These are phyloP conservation scores for Macrocybe sp. DNA, from an alignment of 1,284 basidiomycete genomes.

Conservation along the genomic window DNA sequence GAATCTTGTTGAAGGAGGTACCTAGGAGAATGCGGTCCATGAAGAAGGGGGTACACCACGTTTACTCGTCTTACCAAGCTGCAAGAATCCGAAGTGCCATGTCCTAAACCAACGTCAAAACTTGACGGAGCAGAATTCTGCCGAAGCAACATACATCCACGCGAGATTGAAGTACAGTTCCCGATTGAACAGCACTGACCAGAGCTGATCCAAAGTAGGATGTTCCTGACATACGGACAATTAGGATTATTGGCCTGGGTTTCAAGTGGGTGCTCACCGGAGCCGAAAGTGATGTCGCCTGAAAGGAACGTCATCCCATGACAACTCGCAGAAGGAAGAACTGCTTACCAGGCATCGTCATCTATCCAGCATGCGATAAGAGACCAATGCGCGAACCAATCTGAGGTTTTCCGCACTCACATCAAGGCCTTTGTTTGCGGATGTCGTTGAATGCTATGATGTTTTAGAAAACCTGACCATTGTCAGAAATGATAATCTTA, in stretches of 20 bases:
- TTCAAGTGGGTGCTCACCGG: constrained; percentile 21
- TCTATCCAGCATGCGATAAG: constrained; percentile 23
- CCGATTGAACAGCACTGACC: constrained; percentile 46
- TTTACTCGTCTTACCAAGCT: constrained; percentile 37
- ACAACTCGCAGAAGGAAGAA: neutral
- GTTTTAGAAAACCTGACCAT: neutral
- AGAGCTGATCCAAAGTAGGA: constrained; percentile 51
- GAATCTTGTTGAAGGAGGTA: constrained; percentile 59
- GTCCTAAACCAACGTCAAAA: constrained; percentile 32
- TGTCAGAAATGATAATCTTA: constrained; percentile 8
- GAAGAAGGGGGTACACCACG: neutral
- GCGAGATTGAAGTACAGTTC: constrained; percentile 43
- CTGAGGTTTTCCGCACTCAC: constrained; percentile 22
- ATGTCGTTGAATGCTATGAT: constrained; percentile 32
- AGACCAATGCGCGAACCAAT: neutral
- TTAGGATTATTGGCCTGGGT: neutral
- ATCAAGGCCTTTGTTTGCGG: constrained; percentile 59
- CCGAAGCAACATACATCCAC: constrained; percentile 34
- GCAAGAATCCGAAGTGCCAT: constrained; percentile 61
- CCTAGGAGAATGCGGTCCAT: constrained; percentile 20
- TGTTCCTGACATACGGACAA: constrained; percentile 16
- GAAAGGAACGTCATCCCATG: neutral
- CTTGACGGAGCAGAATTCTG: constrained; percentile 8
- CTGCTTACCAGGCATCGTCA: constrained; percentile 48
- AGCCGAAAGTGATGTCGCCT: constrained; percentile 40